Conservation (phyloP, 2,329 filamentous ascomycete species). For the Fulvia fulva region DNA sequence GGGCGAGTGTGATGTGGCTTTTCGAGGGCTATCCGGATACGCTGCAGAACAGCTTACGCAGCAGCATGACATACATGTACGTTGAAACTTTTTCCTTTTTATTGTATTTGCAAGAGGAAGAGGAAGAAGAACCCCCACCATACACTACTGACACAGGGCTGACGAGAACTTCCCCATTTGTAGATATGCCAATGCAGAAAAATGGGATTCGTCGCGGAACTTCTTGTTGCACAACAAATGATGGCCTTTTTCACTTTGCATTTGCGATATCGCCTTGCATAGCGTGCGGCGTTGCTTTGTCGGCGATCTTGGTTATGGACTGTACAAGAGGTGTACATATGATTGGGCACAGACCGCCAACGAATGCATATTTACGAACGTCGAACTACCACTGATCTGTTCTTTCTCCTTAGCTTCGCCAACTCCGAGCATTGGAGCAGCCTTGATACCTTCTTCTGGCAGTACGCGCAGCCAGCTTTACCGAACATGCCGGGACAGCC, state of each 20-base stretch:
- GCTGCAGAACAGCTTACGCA: constrained; percentile 83
- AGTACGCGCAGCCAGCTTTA: constrained; percentile 19
- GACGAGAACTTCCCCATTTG: constrained; percentile 24
- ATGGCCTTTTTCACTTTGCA: constrained; percentile 2
- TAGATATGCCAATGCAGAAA: constrained; percentile 73
- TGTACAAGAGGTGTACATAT: constrained; percentile 3
- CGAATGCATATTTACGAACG: constrained; percentile 1
- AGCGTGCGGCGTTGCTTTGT: constrained; percentile 7
- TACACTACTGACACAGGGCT: constrained; percentile 29
- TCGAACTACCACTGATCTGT: constrained; percentile 10
- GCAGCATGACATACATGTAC: constrained; percentile 98
- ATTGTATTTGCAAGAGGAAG: constrained; percentile 7
- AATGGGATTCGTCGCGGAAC: constrained; percentile 82
- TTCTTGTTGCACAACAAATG: constrained; percentile 76
- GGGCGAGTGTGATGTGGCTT: constrained; percentile 92
- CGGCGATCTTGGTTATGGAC: background rate
- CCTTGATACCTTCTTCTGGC: constrained; percentile 24
- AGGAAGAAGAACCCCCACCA: background rate
- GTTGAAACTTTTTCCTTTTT: constrained; percentile 33
- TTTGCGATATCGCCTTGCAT: constrained; percentile 3
- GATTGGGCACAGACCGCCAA: background rate
- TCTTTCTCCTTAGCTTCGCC: constrained; percentile 23
- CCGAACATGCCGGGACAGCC: constrained; percentile 13
- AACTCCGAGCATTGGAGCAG: constrained; percentile 26
- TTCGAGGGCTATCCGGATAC: constrained; percentile 90